phyloP scores from a whole-genome alignment of 2,329 filamentous ascomycete species.

The Pseudogymnoascus sp. region DNA sequence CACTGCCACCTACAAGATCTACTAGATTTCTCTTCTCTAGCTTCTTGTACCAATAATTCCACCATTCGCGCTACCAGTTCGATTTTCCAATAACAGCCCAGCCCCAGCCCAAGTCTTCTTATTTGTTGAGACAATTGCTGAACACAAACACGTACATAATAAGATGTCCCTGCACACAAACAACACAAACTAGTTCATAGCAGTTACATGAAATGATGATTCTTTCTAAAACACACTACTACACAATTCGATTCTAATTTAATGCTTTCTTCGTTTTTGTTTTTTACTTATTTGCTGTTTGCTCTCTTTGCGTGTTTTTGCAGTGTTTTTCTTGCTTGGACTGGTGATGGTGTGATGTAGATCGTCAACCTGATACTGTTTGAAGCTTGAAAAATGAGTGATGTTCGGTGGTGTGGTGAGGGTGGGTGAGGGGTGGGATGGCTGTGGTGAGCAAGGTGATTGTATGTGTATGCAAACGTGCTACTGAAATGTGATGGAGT shows the following conservation, averaged over 20 bases:
- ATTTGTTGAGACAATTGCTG: neutral
- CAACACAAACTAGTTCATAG: neutral
- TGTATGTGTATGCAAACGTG: neutral
- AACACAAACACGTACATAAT: neutral
- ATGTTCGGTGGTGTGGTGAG: neutral
- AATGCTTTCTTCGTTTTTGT: neutral
- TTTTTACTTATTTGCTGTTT: neutral
- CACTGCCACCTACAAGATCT: conserved; percentile 1
- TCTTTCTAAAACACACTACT: neutral
- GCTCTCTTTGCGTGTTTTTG: neutral
- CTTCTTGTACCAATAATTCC: neutral
- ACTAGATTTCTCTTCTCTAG: neutral
- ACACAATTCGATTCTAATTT: neutral
- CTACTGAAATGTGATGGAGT: neutral
- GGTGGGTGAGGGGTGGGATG: neutral
- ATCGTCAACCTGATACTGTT: neutral
- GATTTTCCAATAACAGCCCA: neutral
- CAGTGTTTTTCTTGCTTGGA: neutral
- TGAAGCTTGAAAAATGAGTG: neutral
- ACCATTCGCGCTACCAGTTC: neutral
- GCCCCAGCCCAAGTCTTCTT: too few relatives aligned
- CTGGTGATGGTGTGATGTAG: neutral
- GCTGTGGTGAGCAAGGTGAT: neutral
- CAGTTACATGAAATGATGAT: neutral
- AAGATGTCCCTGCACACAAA: neutral